Percentiles rank a stretch among this genome's conserved stretches.
Evolutionary conservation across 176 grass and related monocot species (phyloP).

Genomic region (Phoenix roebelenii): DNA sequence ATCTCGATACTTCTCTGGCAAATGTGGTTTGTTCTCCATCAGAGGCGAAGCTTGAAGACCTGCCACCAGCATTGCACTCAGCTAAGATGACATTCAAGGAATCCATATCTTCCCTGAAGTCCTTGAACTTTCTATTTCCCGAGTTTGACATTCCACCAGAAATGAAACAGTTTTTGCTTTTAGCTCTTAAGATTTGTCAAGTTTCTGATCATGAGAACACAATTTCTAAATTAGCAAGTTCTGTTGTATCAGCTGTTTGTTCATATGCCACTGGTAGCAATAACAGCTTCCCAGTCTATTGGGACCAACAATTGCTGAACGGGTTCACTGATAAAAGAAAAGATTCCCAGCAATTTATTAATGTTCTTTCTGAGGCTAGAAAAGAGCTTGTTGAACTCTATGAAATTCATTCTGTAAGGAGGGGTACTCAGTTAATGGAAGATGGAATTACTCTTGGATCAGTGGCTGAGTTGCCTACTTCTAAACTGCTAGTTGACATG

Average conservation of each 20-base stretch:
- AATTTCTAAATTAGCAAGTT: conserved; percentile 46
- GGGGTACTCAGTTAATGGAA: conserved; percentile 19
- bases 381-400: conserved; percentile 52
- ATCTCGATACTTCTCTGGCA: conserved; percentile 68
- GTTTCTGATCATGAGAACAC: conserved; percentile 33
- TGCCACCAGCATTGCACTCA: conserved; percentile 67
- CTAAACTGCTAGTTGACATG: conserved; percentile 42
- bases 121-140: conserved; percentile 42
- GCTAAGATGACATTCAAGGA: conserved; percentile 64
- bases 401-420: conserved; percentile 28
- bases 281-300: conserved; percentile 25
- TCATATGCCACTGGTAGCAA: conserved; percentile 39
- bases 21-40: conserved; percentile 88
- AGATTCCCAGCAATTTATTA: conserved; percentile 26
- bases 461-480: conserved; percentile 39
- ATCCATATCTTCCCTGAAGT: conserved; percentile 58
- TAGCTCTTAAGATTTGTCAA: conserved; percentile 58
- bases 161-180: conserved; percentile 52
- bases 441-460: conserved; percentile 20
- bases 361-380: conserved; percentile 42
- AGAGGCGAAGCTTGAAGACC: conserved; percentile 85
- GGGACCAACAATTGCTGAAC: conserved; percentile 33
- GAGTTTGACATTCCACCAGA: conserved; percentile 49
- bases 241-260: conserved; percentile 50
- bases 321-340: conserved; percentile 8